Base-by-base conservation (phyloP, 176 grass and related monocot genomes). In the Dendrocalamus sinicus region DNA sequence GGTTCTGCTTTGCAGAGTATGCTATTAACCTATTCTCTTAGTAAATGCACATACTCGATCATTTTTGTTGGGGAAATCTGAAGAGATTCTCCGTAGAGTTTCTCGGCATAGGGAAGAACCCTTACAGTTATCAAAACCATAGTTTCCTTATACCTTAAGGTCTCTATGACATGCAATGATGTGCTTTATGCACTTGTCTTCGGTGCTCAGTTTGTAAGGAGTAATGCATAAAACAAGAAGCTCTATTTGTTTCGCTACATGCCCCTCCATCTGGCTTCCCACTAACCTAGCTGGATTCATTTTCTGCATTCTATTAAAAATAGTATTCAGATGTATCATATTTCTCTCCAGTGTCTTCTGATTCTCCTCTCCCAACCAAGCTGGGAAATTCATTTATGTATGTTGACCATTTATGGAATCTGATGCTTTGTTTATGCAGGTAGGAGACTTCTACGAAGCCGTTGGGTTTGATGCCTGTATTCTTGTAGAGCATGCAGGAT, bases 391-490 rank as follows among this genome's bases (percentile, higher is more conserved):
- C 32, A 82, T 71, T 62, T n/a, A 26, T 65, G 48, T 41, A 73
- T 22, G 20, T 46, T 73, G 19, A 67, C 16, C 6, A 41, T 46
- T 83, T 70, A 81, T 69, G 47, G 46, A 73, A 80, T 73, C 44
- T 51, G 16, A 72, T 77, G 46, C 47, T 84, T 82, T 47, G 58
- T 59, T 65, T 84, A 57, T 87, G 84, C 86, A 98, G 96, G 96
- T 98, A 73, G 96, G 96, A 79, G 96, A 98, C 37, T 98, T 98
- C 76, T 98, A 98, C 14, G 96, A 98, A 79, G 93, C 96, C 51
- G 61, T 98, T 81, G 96, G 96, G 53, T 98, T 98, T 91, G 96
- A 98, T 92, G 96, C 93, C 43, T 98, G 96, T 87, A 92, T 98
- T 83, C 93, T 98, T 62, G 93, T 98, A 72, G 96, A 98, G 84